These are phyloP conservation scores for Lichtheimia hyalospora DNA, from an alignment of 371 early-diverging fungal genomes.

Conservation along the genomic window DNA sequence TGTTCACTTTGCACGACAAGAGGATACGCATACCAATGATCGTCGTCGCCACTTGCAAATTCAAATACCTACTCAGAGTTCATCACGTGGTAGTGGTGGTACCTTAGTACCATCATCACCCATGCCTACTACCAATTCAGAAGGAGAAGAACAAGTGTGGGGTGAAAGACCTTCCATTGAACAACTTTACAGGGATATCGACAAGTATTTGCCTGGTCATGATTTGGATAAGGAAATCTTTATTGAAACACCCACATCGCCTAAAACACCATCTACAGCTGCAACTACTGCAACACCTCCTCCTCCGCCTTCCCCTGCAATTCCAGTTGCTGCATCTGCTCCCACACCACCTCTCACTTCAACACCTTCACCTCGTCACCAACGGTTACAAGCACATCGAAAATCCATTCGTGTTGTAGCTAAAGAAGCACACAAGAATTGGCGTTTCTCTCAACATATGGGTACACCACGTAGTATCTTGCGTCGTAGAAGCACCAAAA, in stretches of 20 bases:
- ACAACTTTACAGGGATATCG: constrained; percentile 71
- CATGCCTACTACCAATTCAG: constrained; percentile 14
- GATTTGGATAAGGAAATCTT: constrained; percentile 82
- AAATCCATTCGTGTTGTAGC: constrained; percentile 64
- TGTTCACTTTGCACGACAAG: constrained; percentile 12
- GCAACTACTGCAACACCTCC: not conserved
- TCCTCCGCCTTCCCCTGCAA: not conserved
- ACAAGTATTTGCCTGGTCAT: constrained; percentile 77
- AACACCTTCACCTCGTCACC: constrained; percentile 14
- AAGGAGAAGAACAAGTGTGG: constrained; percentile 53
- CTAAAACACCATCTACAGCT: not conserved
- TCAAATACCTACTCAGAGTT: constrained; percentile 13
- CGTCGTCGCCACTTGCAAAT: constrained; percentile 15
- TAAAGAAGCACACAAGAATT: constrained; percentile 52
- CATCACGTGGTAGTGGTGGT: not conserved
- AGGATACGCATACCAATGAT: not conserved
- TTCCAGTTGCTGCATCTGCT: not conserved
- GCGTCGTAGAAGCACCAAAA: constrained; percentile 59
- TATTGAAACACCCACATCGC: constrained; percentile 30
- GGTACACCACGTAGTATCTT: constrained; percentile 38
- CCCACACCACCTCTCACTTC: constrained; percentile 10
- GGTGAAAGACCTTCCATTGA: constrained; percentile 75
- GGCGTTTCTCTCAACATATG: constrained; percentile 39
- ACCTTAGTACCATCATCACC: constrained; percentile 11
- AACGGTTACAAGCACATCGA: constrained; percentile 43